phyloP scores from a whole-genome alignment of 352 stramenopile genomes.

The Globisporangium paddicum region DNA sequence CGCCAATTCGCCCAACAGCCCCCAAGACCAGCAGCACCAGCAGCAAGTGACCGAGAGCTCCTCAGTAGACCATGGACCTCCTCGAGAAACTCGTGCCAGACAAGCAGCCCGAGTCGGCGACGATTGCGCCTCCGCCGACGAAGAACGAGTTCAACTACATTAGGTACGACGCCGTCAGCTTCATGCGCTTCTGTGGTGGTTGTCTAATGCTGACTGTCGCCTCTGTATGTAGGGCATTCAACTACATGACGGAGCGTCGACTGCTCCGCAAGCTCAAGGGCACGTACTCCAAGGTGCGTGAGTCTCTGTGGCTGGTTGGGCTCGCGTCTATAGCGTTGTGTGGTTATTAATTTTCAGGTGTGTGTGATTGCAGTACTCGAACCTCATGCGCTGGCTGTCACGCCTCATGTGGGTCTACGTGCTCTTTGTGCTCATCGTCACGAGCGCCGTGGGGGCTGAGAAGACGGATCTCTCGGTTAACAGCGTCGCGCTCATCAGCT shows the following conservation, averaged over 20 bases:
- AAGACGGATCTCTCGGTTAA: slow-evolving; percentile 19
- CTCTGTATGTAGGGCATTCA: slow-evolving; percentile 13
- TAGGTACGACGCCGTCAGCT: neutral
- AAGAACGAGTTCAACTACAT: slow-evolving; percentile 16
- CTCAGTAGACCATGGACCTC: slow-evolving; percentile 10
- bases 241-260: slow-evolving; percentile 19
- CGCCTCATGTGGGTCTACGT: slow-evolving; percentile 20
- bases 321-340: neutral
- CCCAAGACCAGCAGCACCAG: neutral
- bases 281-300: slow-evolving; percentile 16
- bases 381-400: slow-evolving; percentile 17
- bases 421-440: slow-evolving; percentile 21
- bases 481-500: slow-evolving; percentile 15
- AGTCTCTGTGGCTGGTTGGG: too few relatives aligned
- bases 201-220: neutral
- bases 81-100: slow-evolving; percentile 12
- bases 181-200: neutral
- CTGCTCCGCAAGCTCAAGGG: slow-evolving; percentile 17
- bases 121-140: neutral
- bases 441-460: slow-evolving; percentile 13
- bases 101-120: neutral
- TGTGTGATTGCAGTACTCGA: too few relatives aligned
- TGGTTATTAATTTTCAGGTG: too few relatives aligned
- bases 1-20: neutral
- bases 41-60: neutral